Percentiles rank a stretch among this genome's conserved stretches.
Conservation (phyloP, 1,284 basidiomycete genomes). For the Cryptococcus sp. region DNA sequence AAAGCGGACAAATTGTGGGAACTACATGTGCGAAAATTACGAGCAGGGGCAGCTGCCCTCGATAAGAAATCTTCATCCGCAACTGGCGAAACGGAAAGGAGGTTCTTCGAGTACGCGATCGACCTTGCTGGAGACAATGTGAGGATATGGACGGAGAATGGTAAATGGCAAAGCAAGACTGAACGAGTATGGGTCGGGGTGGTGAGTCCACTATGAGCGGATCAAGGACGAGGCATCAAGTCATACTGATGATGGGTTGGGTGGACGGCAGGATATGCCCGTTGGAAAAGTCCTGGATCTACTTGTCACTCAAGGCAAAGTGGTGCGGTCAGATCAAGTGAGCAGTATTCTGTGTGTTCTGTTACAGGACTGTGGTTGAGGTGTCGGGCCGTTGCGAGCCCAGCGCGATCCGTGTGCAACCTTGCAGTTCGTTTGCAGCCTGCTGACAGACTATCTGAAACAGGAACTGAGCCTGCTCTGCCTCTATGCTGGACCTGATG, state of each 20-base stretch:
- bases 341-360: not conserved
- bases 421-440: not conserved
- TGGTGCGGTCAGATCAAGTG: conserved; percentile 12
- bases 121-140: conserved; percentile 17
- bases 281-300: conserved; percentile 34
- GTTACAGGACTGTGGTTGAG: not conserved
- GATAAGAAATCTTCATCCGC: conserved; percentile 6
- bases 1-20: conserved; percentile 44
- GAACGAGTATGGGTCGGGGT: conserved; percentile 32
- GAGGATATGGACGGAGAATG: conserved; percentile 17
- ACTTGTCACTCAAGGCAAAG: conserved; percentile 19
- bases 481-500: conserved; percentile 16
- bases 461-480: conserved; percentile 19
- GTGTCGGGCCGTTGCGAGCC: too few relatives aligned
- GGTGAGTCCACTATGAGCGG: conserved; percentile 6
- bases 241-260: not conserved
- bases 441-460: not conserved
- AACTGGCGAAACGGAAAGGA: conserved; percentile 16
- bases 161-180: conserved; percentile 20
- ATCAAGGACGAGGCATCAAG: not conserved
- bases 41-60: conserved; percentile 33
- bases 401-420: too few relatives aligned
- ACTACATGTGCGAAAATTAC: conserved; percentile 39
- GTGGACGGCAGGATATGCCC: conserved; percentile 25
- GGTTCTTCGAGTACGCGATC: conserved; percentile 42